Evolutionary conservation across 2,329 filamentous ascomycete genomes (phyloP).

Genomic region (Aureobasidium namibiae): DNA sequence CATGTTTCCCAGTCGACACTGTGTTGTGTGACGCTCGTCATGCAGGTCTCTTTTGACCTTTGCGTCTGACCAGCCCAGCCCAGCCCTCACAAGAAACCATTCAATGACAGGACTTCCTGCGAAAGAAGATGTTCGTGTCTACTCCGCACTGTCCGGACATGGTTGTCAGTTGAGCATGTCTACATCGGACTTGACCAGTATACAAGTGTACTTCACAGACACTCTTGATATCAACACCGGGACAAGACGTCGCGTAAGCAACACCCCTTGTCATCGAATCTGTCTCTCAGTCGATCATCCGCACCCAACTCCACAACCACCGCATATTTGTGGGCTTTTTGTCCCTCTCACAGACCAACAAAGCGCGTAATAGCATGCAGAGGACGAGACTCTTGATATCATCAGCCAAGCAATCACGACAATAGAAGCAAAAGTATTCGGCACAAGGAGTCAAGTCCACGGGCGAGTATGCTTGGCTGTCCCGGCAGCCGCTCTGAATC

Average conservation of each 20-base stretch:
- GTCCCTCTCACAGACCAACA: background rate
- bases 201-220: background rate
- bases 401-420: background rate
- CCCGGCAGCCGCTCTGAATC: background rate
- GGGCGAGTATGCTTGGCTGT: background rate
- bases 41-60: background rate
- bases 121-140: background rate
- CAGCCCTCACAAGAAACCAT: too few species aligned
- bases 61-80: background rate
- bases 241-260: background rate
- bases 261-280: background rate
- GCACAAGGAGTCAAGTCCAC: background rate
- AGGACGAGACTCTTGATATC: background rate
- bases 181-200: background rate
- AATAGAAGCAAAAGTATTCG: background rate
- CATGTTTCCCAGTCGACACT: background rate
- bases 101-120: too few species aligned
- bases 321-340: conserved; percentile 4
- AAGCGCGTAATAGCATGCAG: background rate
- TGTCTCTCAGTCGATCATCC: conserved; percentile 6
- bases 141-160: background rate
- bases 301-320: background rate
- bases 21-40: background rate
- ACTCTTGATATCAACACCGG: background rate
- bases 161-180: background rate